Evolutionary conservation across 768 basidiomycete species (phyloP).

Genomic region (Porpolomopsis calyptriformis): DNA sequence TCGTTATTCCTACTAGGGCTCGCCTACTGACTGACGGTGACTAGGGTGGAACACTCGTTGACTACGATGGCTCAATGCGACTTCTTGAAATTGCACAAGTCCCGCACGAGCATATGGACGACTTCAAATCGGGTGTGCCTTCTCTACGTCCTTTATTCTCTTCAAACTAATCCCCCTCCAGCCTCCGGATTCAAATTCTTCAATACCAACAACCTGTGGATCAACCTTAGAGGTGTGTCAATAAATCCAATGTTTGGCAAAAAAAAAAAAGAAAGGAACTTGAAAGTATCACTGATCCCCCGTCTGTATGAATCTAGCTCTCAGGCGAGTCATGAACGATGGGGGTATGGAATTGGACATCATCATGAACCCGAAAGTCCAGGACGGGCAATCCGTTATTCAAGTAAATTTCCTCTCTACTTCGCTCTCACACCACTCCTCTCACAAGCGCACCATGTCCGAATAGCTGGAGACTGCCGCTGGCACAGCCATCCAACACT

Average conservation of each 20-base stretch:
- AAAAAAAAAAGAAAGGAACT: background rate
- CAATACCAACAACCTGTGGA: constrained; percentile 68
- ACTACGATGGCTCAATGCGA: constrained; percentile 81
- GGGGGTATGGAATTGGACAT: constrained; percentile 89
- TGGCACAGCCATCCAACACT: constrained; percentile 90
- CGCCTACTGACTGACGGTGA: background rate
- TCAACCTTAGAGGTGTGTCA: constrained; percentile 57
- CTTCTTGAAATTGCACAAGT: constrained; percentile 93
- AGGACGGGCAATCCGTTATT: constrained; percentile 78
- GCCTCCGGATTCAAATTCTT: constrained; percentile 74
- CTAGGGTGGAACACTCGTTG: constrained; percentile 78
- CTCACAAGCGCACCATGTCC: constrained; percentile 11
- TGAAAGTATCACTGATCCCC: background rate
- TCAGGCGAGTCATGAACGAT: constrained; percentile 82
- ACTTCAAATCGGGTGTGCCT: constrained; percentile 76
- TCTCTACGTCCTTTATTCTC: background rate
- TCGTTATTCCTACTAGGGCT: background rate
- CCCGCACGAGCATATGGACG: constrained; percentile 84
- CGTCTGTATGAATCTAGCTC: constrained; percentile 34
- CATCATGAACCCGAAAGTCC: constrained; percentile 86
- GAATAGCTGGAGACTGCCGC: constrained; percentile 76
- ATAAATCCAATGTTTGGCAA: background rate
- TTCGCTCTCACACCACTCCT: constrained; percentile 13
- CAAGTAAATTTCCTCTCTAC: constrained; percentile 34
- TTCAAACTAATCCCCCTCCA: constrained; percentile 1